Evolutionary conservation across 495 filamentous ascomycete genomes (phyloP), one percentile per base, ranked within the genome.

Genomic region (Aspergillus nidulans): DNA sequence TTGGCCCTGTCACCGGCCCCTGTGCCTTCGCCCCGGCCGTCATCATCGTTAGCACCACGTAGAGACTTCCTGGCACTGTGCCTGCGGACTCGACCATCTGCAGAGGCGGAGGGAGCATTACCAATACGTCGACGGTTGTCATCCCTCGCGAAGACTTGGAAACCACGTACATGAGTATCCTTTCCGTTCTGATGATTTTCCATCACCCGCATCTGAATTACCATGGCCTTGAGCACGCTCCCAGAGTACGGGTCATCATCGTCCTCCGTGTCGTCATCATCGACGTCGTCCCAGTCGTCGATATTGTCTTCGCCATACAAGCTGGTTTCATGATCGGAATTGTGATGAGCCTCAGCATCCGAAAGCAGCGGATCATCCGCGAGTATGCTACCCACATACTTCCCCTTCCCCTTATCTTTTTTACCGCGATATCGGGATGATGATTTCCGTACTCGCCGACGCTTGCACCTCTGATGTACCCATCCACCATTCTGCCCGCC

Each of bases 111-210:
- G 15, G 71, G 68, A 15, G 66, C 74, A 59, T 61, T 64, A 15
- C 55, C 67, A 28, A 68, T 52, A 1, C 66, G 65, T 0, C 66
- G 62, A 0, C 69, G 65, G 30, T 60, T 68, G 42, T 82, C 79
- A 58, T 97, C 91, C 39, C 78, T 71, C 5, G 89, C 89, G 66
- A 90, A 98, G 23, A 98, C 83, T 77, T 97, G 92, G 66, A 98
- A 79, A 0, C 90, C 92, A 34, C 94, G 85, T 38, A 98, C 84
- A 78, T 98, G 94, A 3, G 94, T 98, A 68, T 98, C 94, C 67
- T 98, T 98, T 52, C 94, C 94, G 69, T 98, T 98, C 76, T 98
- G 94, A 71, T 98, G 94, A 62, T 98, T 98, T 73, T 96, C 95
- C 53, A 90, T 80, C 58, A 98, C 81, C 47, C 83, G 81, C 48